These are phyloP conservation scores for Phellopilus nigrolimitatus DNA, from an alignment of 1,284 basidiomycete species.

Conservation along the genomic window DNA sequence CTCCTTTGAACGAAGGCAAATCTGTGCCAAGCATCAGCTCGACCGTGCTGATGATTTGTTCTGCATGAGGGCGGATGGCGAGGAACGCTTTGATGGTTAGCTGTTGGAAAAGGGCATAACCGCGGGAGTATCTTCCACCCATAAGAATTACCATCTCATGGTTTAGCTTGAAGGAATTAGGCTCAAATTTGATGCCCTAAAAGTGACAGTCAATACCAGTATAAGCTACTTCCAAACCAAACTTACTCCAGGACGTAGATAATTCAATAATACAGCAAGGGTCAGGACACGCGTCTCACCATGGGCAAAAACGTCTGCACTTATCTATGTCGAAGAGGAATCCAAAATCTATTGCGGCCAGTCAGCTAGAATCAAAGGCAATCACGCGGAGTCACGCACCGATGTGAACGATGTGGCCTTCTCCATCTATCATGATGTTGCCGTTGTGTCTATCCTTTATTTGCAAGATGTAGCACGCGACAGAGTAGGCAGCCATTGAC, in stretches of 20 bases:
- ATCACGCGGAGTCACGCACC: slow-evolving; percentile 43
- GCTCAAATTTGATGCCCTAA: slow-evolving; percentile 95
- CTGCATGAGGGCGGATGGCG: slow-evolving; percentile 86
- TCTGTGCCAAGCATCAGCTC: slow-evolving; percentile 94
- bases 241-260: slow-evolving; percentile 62
- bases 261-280: slow-evolving; percentile 10
- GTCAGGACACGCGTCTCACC: background rate
- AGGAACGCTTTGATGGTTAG: slow-evolving; percentile 96
- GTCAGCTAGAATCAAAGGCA: slow-evolving; percentile 7
- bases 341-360: slow-evolving; percentile 74
- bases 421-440: slow-evolving; percentile 98
- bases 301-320: slow-evolving; percentile 33
- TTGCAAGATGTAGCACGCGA: slow-evolving; percentile 97
- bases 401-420: slow-evolving; percentile 94
- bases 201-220: slow-evolving; percentile 22
- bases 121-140: slow-evolving; percentile 92
- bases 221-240: slow-evolving; percentile 1
- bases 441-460: slow-evolving; percentile 98
- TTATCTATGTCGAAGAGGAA: slow-evolving; percentile 98
- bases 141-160: slow-evolving; percentile 98
- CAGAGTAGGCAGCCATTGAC: slow-evolving; percentile 98
- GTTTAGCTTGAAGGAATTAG: slow-evolving; percentile 95
- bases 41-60: slow-evolving; percentile 85
- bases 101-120: slow-evolving; percentile 91
- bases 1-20: slow-evolving; percentile 95